Base-by-base conservation (phyloP, 2,329 filamentous ascomycete genomes). In the Trichophaea hybrida region DNA sequence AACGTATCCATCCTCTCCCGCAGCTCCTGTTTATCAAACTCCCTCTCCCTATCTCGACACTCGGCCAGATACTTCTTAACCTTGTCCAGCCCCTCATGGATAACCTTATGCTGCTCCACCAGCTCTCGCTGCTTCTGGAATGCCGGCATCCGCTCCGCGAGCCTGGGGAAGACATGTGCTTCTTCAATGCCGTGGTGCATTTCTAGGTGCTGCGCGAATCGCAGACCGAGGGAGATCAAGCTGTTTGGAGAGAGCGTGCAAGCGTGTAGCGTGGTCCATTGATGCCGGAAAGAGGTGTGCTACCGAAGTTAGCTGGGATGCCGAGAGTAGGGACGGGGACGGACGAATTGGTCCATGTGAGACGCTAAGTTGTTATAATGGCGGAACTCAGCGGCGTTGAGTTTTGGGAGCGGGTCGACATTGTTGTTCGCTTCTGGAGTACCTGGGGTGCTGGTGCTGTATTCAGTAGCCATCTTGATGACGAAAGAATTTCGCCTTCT, bases 141-240 rank as follows among this genome's bases (percentile, higher is more conserved):
- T 6, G 57, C 61, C 24, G 67, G 65, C 66, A 68, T 66, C 55
- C 81, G 83, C 67, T 75, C 75, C 10, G 85, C 88, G 1, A 95
- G 78, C 0, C 83, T 69, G 1, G 89, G 90, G 71, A 94, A 95
- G 44, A 95, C 76, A 70, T 88, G 80, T 34, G 76, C 73, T 72
- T 96, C 89, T 71, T 95, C 90, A 68, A 94, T 91, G 59, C 74
- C 75, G 74, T 95, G 90, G 73, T 95, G 89, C 59, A 80, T 73
- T 7, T 80, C 78, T n/a, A 95, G 80, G 60, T 85, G 79, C 13
- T 77, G 76, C 65, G 80, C 78, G 70, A 95, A 88, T 53, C 81
- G 74, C n/a, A 87, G 75, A 35, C 84, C 86, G 32, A 78, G 75
- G 66, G 75, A 71, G 66, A 94, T 74, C 72, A 93, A 64, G 77